Percentiles rank a stretch among this genome's conserved stretches.
Conservation (phyloP, 345 rosid species). For the Eucalyptus rudis region DNA sequence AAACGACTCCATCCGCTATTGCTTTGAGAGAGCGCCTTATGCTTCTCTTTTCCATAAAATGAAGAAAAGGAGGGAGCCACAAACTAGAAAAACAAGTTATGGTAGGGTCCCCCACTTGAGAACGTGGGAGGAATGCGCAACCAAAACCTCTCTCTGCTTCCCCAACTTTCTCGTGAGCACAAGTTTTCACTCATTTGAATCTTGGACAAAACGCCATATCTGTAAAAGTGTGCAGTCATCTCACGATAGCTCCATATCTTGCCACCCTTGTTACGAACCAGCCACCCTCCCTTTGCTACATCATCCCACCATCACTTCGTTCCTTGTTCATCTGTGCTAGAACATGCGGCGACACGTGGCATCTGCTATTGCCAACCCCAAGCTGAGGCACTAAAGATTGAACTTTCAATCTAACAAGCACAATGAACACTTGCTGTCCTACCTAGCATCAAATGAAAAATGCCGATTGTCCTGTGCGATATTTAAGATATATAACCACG, state of each 20-base stretch:
- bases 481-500: neutral
- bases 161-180: neutral
- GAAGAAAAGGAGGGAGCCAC: neutral
- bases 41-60: neutral
- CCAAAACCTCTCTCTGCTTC: neutral
- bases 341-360: neutral
- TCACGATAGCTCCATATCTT: neutral
- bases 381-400: neutral
- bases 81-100: neutral
- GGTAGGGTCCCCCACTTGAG: neutral
- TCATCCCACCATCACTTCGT: neutral
- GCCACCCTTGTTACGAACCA: neutral
- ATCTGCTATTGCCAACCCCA: neutral
- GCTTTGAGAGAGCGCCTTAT: neutral
- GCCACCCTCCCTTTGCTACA: neutral
- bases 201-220: neutral
- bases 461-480: neutral
- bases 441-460: neutral
- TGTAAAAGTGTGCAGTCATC: neutral
- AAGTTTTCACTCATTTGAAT: neutral
- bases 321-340: neutral
- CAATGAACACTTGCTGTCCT: neutral
- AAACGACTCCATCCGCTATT: neutral
- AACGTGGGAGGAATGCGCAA: neutral
- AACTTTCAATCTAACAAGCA: neutral